Percentiles rank a stretch among this genome's conserved stretches.
These are phyloP conservation scores for Sapria himalayana DNA, from an alignment of 345 rosid genomes.

Conservation along the genomic window DNA sequence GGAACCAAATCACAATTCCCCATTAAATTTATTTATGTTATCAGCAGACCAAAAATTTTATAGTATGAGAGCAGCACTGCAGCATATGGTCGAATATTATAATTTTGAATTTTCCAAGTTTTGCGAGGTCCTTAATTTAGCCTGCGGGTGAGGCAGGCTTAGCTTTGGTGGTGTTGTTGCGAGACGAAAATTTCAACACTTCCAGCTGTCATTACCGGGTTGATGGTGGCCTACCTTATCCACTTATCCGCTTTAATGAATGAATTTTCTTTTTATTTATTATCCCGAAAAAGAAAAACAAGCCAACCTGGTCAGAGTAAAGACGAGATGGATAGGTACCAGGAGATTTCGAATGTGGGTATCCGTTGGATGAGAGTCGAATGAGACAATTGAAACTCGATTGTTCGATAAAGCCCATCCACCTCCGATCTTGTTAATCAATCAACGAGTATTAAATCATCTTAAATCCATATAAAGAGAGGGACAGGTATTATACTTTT, in stretches of 20 bases:
- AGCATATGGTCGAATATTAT: too few relatives aligned
- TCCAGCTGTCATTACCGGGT: slow-evolving; percentile 43
- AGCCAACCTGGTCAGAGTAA: neutral
- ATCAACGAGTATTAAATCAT: neutral
- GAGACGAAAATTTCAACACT: slow-evolving; percentile 6
- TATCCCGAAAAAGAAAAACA: slow-evolving; percentile 3
- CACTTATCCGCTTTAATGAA: slow-evolving; percentile 17
- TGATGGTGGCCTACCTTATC: slow-evolving; percentile 52
- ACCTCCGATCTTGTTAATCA: neutral
- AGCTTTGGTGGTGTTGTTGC: too few relatives aligned
- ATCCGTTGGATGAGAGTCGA: slow-evolving; percentile 12
- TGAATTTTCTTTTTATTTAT: neutral
- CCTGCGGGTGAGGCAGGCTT: too few relatives aligned
- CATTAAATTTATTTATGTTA: too few relatives aligned
- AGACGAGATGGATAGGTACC: neutral
- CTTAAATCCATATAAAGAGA: too few relatives aligned
- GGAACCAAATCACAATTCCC: too few relatives aligned
- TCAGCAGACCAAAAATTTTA: too few relatives aligned
- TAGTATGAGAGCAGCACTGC: too few relatives aligned
- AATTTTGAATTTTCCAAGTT: too few relatives aligned
- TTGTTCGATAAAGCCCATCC: slow-evolving; percentile 1
- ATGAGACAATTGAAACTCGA: slow-evolving; percentile 4
- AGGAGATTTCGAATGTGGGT: slow-evolving; percentile 8
- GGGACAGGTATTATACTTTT: neutral
- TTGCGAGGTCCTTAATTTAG: too few relatives aligned